These are phyloP conservation scores for Candida awuae DNA, from an alignment of 805 yeast species.

Conservation along the genomic window DNA sequence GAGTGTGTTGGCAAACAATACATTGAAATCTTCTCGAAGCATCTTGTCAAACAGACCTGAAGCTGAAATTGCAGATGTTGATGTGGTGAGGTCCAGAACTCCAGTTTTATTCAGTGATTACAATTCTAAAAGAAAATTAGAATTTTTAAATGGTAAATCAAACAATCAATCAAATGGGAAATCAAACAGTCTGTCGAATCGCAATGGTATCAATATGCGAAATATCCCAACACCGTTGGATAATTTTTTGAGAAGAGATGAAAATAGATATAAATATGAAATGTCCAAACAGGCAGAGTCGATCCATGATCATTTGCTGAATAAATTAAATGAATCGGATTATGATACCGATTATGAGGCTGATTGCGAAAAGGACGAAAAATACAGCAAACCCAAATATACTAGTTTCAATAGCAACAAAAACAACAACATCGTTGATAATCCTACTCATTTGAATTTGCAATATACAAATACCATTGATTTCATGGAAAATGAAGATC, in stretches of 20 bases:
- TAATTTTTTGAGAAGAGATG: slow-evolving; percentile 22
- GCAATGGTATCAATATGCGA: too few relatives aligned
- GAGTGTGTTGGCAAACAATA: not conserved
- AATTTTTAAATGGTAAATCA: too few relatives aligned
- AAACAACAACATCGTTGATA: too few relatives aligned
- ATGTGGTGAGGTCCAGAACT: too few relatives aligned
- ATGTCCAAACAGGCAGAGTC: slow-evolving; percentile 18
- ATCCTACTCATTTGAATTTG: too few relatives aligned
- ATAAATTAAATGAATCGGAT: slow-evolving; percentile 8
- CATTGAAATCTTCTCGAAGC: not conserved
- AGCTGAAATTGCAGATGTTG: not conserved
- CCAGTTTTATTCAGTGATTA: too few relatives aligned
- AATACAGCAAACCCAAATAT: not conserved
- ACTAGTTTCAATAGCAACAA: not conserved
- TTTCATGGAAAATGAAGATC: too few relatives aligned
- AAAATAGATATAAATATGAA: slow-evolving; percentile 8
- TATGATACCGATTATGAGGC: slow-evolving; percentile 25
- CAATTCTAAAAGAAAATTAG: too few relatives aligned
- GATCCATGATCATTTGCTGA: slow-evolving; percentile 15
- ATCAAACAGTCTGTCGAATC: too few relatives aligned
- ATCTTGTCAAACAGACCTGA: not conserved
- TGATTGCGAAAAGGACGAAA: slow-evolving; percentile 14
- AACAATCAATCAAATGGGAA: too few relatives aligned
- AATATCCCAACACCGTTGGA: too few relatives aligned
- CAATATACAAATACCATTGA: too few relatives aligned